Evolutionary conservation across 2,329 filamentous ascomycete genomes (phyloP).

Genomic region (Tothia fuscella): DNA sequence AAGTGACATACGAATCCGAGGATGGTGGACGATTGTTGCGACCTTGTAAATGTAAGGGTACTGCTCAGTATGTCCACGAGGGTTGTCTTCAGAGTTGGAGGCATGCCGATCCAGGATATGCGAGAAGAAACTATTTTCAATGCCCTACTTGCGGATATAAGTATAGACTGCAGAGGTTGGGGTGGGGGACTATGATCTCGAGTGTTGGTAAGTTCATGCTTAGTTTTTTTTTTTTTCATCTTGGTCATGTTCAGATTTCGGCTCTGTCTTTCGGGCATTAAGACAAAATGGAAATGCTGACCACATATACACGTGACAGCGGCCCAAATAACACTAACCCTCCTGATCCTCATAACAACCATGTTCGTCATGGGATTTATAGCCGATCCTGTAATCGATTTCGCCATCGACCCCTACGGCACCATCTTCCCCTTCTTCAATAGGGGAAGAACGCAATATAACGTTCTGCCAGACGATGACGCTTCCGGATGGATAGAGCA

Average conservation of each 20-base stretch:
- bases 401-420: slow-evolving; percentile 64
- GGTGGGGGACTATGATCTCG: slow-evolving; percentile 53
- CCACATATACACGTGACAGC: slow-evolving; percentile 26
- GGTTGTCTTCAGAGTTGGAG: slow-evolving; percentile 79
- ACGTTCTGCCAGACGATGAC: slow-evolving; percentile 23
- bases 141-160: slow-evolving; percentile 80
- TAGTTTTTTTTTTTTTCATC: not conserved
- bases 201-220: slow-evolving; percentile 27
- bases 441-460: slow-evolving; percentile 18
- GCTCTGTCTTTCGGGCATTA: too few species aligned
- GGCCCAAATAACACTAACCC: slow-evolving; percentile 58
- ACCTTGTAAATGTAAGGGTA: slow-evolving; percentile 88
- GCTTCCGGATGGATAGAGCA: slow-evolving; percentile 63
- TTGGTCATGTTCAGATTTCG: too few species aligned
- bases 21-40: slow-evolving; percentile 70
- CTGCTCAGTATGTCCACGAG: slow-evolving; percentile 88
- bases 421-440: slow-evolving; percentile 26
- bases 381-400: slow-evolving; percentile 80
- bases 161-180: slow-evolving; percentile 68
- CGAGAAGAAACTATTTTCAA: slow-evolving; percentile 63
- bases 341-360: slow-evolving; percentile 55
- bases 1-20: slow-evolving; percentile 60
- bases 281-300: slow-evolving; percentile 14
- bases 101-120: slow-evolving; percentile 53
- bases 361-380: slow-evolving; percentile 82